Conservation (phyloP, 257 asterid species). For the Ophiorrhiza pumila region DNA sequence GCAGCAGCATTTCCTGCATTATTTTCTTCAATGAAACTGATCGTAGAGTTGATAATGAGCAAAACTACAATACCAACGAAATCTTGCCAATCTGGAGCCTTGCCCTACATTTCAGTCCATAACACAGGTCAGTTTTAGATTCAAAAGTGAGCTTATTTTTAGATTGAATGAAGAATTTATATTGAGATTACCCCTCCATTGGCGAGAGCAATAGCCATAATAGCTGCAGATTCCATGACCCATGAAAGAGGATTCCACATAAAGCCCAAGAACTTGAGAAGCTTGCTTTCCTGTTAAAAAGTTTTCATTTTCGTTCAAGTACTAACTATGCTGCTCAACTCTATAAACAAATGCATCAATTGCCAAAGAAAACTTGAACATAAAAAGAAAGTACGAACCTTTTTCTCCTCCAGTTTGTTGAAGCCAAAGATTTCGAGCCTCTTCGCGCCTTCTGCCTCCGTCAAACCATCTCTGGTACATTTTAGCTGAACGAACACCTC, state of each 20-base stretch:
- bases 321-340: background rate
- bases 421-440: conserved; percentile 68
- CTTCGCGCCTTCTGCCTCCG: conserved; percentile 51
- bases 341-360: background rate
- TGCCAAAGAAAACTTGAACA: background rate
- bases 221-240: conserved; percentile 93
- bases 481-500: conserved; percentile 63
- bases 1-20: conserved; percentile 94
- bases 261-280: conserved; percentile 77
- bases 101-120: conserved; percentile 38
- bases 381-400: conserved; percentile 1
- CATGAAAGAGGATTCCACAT: conserved; percentile 99
- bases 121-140: background rate
- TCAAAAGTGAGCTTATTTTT: background rate
- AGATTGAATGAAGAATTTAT: background rate
- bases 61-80: conserved; percentile 58
- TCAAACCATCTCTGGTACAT: conserved; percentile 59
- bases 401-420: conserved; percentile 84
- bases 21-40: conserved; percentile 78
- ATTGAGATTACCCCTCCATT: conserved; percentile 59
- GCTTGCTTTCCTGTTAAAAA: conserved; percentile 43
- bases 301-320: too few species aligned
- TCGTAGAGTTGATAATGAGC: conserved; percentile 82
- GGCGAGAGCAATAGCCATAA: conserved; percentile 84
- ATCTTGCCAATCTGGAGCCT: conserved; percentile 81